These are phyloP conservation scores for Ogataea methylovora DNA, from an alignment of 805 yeast species.

Conservation along the genomic window DNA sequence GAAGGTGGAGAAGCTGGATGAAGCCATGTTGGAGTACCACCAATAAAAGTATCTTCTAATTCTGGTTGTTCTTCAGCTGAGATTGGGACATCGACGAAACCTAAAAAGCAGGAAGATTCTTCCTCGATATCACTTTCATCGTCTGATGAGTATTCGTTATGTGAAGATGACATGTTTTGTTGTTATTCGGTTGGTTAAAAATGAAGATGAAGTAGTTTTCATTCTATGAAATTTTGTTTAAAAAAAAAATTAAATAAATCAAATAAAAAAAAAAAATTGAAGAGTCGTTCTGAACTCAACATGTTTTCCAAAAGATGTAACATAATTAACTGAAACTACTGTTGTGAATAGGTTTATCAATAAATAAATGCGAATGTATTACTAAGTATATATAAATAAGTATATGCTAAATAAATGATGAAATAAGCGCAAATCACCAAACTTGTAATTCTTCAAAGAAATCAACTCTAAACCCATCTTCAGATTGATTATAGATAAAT, in stretches of 20 bases:
- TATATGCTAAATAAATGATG: neutral
- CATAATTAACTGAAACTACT: too few relatives aligned
- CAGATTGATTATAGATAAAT: conserved; percentile 19
- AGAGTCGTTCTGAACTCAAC: too few relatives aligned
- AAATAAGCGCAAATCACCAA: conserved; percentile 29
- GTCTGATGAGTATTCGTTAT: conserved; percentile 46
- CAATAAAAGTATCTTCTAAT: conserved; percentile 68
- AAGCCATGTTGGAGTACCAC: conserved; percentile 74
- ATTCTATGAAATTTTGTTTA: too few relatives aligned
- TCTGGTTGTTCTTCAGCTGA: conserved; percentile 38
- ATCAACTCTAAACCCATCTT: conserved; percentile 38
- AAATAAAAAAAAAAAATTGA: too few relatives aligned
- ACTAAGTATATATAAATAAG: too few relatives aligned
- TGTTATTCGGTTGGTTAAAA: too few relatives aligned
- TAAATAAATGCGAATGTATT: too few relatives aligned
- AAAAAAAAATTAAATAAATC: too few relatives aligned
- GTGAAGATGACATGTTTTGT: too few relatives aligned
- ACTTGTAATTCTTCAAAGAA: conserved; percentile 50
- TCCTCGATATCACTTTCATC: conserved; percentile 28
- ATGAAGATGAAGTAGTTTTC: too few relatives aligned
- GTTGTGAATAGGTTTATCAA: too few relatives aligned
- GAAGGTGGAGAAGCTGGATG: conserved; percentile 52
- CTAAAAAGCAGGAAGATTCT: conserved; percentile 41
- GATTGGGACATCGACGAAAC: conserved; percentile 58
- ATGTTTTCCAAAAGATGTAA: too few relatives aligned